Evolutionary conservation across 108 stramenopile species (phyloP).

Genomic region (Skeletonema potamos): DNA sequence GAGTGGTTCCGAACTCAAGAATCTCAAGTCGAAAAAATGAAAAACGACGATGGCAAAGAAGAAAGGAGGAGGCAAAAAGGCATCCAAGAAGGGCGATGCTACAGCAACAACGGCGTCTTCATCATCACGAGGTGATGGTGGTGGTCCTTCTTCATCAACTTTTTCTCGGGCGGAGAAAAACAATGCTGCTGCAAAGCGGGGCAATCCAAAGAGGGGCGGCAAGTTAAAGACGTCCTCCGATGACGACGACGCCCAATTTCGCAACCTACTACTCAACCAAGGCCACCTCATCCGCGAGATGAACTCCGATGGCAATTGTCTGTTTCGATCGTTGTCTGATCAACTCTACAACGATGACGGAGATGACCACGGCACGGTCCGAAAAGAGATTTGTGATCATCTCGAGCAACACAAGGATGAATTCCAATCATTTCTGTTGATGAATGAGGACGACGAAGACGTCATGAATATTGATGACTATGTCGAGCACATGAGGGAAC

Average conservation of each 20-base stretch:
- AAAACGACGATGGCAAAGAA: not conserved
- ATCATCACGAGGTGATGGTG: too few species aligned
- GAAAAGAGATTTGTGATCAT: slow-evolving; percentile 70
- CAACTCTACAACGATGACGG: slow-evolving; percentile 72
- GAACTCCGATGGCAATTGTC: slow-evolving; percentile 79
- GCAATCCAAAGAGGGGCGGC: not conserved
- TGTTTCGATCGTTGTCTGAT: slow-evolving; percentile 83
- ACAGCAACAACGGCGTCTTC: not conserved
- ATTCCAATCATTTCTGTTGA: slow-evolving; percentile 67
- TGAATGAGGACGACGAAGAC: slow-evolving; percentile 80
- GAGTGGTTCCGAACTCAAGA: too few species aligned
- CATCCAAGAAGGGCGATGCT: not conserved
- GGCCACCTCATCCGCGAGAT: slow-evolving; percentile 58
- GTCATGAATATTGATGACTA: slow-evolving; percentile 70
- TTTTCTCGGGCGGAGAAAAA: not conserved
- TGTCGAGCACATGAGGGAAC: slow-evolving; percentile 64
- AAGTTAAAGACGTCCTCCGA: not conserved
- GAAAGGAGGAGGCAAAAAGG: not conserved
- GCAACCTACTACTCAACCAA: slow-evolving; percentile 23
- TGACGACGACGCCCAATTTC: slow-evolving; percentile 20
- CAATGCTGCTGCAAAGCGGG: not conserved
- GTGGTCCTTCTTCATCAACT: too few species aligned
- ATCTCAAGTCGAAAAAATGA: not conserved
- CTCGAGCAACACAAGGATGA: slow-evolving; percentile 64
- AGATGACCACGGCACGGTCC: slow-evolving; percentile 47